A percentile compares a stretch with the other conserved stretches of the same genome.
Evolutionary conservation across 2,329 filamentous ascomycete species (phyloP).

Genomic region (Bipolaris bicolor): DNA sequence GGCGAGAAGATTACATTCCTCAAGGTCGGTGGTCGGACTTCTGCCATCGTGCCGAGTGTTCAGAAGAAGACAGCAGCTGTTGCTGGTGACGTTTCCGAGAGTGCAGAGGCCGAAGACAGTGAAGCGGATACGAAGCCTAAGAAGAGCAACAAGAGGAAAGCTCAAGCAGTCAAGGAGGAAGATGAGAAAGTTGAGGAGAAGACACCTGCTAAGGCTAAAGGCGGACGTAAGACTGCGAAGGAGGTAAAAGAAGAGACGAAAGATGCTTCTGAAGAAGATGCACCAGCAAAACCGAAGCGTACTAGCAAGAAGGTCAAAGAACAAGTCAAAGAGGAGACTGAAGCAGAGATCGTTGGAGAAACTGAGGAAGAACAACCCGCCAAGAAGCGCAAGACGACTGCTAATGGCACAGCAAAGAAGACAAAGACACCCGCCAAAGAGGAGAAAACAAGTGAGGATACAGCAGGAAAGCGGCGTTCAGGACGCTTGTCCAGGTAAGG

Average conservation of each 20-base stretch:
- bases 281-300: slow-evolving; percentile 17
- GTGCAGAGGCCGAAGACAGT: slow-evolving; percentile 29
- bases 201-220: slow-evolving; percentile 24
- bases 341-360: slow-evolving; percentile 27
- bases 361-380: slow-evolving; percentile 27
- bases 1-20: slow-evolving; percentile 85
- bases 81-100: slow-evolving; percentile 58
- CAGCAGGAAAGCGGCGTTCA: slow-evolving; percentile 30
- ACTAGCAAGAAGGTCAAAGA: slow-evolving; percentile 19
- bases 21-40: slow-evolving; percentile 89
- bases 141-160: slow-evolving; percentile 47
- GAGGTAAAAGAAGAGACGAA: slow-evolving; percentile 28
- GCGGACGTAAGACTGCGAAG: slow-evolving; percentile 32
- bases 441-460: slow-evolving; percentile 23
- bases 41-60: slow-evolving; percentile 81
- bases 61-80: slow-evolving; percentile 80
- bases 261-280: slow-evolving; percentile 30
- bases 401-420: slow-evolving; percentile 19
- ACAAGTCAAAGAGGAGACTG: slow-evolving; percentile 21
- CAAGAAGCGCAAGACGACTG: slow-evolving; percentile 37
- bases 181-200: slow-evolving; percentile 24
- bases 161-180: slow-evolving; percentile 32
- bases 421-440: slow-evolving; percentile 15
- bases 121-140: slow-evolving; percentile 35
- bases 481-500: slow-evolving; percentile 27